These are phyloP conservation scores for Tulasnella sp. DNA, from an alignment of 768 basidiomycete species.

Conservation along the genomic window DNA sequence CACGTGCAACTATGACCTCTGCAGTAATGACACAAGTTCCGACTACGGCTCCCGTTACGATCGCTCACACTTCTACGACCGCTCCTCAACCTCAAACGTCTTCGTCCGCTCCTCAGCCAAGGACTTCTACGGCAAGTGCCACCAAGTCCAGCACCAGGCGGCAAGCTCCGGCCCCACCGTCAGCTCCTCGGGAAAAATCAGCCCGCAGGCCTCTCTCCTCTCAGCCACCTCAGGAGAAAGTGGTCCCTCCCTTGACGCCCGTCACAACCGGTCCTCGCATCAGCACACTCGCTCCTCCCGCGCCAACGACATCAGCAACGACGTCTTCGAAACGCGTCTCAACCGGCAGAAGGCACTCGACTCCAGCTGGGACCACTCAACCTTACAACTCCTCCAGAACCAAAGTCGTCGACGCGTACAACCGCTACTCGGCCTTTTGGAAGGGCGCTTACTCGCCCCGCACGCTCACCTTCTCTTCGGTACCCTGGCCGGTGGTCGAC, in stretches of 20 bases:
- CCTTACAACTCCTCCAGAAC: slow-evolving; percentile 16
- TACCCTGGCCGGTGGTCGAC: slow-evolving; percentile 28
- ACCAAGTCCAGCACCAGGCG: background rate
- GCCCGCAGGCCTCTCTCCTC: background rate
- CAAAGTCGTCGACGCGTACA: slow-evolving; percentile 26
- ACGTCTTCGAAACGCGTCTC: slow-evolving; percentile 20
- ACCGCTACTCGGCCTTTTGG: slow-evolving; percentile 21
- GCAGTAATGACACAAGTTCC: background rate
- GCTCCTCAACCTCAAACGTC: background rate
- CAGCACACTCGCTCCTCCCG: background rate
- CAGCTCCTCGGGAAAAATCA: background rate
- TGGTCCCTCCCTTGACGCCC: background rate
- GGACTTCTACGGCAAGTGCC: background rate
- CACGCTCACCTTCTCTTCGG: slow-evolving; percentile 18
- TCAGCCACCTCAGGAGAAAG: slow-evolving; percentile 9
- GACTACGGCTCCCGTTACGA: background rate
- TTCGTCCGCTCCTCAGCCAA: background rate
- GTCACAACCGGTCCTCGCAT: background rate
- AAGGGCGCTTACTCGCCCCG: slow-evolving; percentile 17
- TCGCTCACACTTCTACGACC: background rate
- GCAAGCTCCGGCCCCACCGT: slow-evolving; percentile 14
- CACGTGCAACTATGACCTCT: background rate
- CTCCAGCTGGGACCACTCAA: background rate
- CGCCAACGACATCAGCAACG: background rate
- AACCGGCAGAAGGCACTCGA: slow-evolving; percentile 1